Evolutionary conservation across 495 filamentous ascomycete genomes (phyloP), one percentile per base, ranked within the genome.

Genomic region (Penicillium ochrochloron): DNA sequence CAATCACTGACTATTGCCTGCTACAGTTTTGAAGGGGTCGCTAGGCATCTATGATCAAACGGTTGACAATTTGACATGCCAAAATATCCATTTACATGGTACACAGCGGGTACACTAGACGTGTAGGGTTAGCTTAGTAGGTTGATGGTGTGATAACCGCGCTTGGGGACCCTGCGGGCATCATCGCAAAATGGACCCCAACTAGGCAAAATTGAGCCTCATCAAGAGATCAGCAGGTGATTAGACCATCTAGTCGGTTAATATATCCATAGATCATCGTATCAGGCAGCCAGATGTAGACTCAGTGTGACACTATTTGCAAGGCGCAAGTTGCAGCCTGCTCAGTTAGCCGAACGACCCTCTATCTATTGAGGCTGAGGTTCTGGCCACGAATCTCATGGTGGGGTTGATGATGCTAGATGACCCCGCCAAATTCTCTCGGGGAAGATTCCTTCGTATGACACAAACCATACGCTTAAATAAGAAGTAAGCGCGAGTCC

Each of bases 61-160:
- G 27, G 23, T 58, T n/a, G n/a, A 27, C 25, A 27, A 4, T 27
- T 27, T 27, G 25, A 37, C 23, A 25, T 31, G 17, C n/a, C 2
- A 29, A 41, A 25, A 7, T 15, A 17, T 46, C 10, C 5, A 8
- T 29, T 19, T 46, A 12, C 23, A 34, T 21, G n/a, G 29, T 29
- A 41, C 42, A 27, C 44, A 50, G 44, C 42, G 57, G 42, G 42
- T 59, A 50, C 57, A 34, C 57, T 59, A 59, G 50, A 4, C 57
- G 5, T 21, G 57, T 34, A 59, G 57, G 57, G 57, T 29, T 50
- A 59, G 57, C 27, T 48, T 59, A 35, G 19, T 33, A 59, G n/a
- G 11, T 23, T 52, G 48, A 17, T 17, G 10, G 29, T 60, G 46
- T 60, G 46, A 51, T 52, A 21, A 37, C 21, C 33, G 53, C 53